A percentile compares a stretch with the other conserved stretches of the same genome.
phyloP scores from a whole-genome alignment of 768 basidiomycete species.

The Kwoniella dejecticola region DNA sequence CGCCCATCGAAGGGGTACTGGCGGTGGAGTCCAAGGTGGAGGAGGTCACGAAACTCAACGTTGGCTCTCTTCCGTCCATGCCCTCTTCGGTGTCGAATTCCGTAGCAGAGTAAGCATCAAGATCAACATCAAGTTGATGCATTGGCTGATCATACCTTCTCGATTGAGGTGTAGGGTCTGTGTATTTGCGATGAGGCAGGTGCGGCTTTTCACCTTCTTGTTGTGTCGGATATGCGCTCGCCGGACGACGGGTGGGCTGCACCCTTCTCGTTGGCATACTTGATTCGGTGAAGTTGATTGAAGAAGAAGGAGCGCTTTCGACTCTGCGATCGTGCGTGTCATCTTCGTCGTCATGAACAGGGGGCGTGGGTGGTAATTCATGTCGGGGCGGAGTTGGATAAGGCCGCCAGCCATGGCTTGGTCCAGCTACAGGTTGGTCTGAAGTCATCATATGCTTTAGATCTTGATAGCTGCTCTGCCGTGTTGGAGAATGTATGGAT shows the following conservation, averaged over 20 bases:
- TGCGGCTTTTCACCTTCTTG: conserved; percentile 17
- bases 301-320: conserved; percentile 5
- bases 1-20: conserved; percentile 40
- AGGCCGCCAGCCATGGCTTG: conserved; percentile 17
- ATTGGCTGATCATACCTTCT: conserved; percentile 9
- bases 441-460: conserved; percentile 4
- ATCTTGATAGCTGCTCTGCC: conserved; percentile 18
- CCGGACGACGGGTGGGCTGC: conserved; percentile 30
- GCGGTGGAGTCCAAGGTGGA: conserved; percentile 39
- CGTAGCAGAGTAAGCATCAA: conserved; percentile 40
- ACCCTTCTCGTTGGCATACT: conserved; percentile 26
- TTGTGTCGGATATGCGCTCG: conserved; percentile 35
- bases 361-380: conserved; percentile 26
- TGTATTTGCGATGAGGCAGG: conserved; percentile 35
- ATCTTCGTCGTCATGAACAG: conserved; percentile 15
- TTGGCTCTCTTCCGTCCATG: conserved; percentile 28
- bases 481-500: conserved; percentile 27
- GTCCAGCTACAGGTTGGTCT: conserved; percentile 25
- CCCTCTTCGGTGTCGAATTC: conserved; percentile 35
- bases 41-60: conserved; percentile 30
- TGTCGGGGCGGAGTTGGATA: conserved; percentile 12
- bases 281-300: conserved; percentile 28
- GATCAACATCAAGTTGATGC: conserved; percentile 42
- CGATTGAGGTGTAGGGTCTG: conserved; percentile 33
- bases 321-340: conserved; percentile 1